Evolutionary conservation across 2,329 filamentous ascomycete genomes (phyloP).

Genomic region (Xylogone sp.): DNA sequence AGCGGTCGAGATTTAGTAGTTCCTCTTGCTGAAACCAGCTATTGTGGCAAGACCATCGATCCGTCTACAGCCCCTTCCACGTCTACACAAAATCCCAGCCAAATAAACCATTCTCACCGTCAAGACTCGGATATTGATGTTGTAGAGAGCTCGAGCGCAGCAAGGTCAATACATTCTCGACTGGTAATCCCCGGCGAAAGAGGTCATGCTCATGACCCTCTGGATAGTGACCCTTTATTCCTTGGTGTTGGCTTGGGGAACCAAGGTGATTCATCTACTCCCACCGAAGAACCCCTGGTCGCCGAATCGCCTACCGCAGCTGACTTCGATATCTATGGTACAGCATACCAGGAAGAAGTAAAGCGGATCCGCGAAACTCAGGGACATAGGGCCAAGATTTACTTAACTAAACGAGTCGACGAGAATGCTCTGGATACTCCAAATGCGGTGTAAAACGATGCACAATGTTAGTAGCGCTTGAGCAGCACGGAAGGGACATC

Average conservation of each 20-base stretch:
- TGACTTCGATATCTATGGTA: slow-evolving; percentile 85
- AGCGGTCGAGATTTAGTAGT: too few relatives aligned
- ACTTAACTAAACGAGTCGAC: slow-evolving; percentile 49
- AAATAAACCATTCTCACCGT: too few relatives aligned
- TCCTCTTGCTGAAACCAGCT: too few relatives aligned
- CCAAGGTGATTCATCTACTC: slow-evolving; percentile 35
- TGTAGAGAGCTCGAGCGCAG: neutral
- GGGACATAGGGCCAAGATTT: slow-evolving; percentile 51
- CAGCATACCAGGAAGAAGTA: slow-evolving; percentile 80
- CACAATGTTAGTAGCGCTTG: too few relatives aligned
- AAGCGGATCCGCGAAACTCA: slow-evolving; percentile 59
- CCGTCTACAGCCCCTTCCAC: too few relatives aligned
- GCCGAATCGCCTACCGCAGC: slow-evolving; percentile 82
- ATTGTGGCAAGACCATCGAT: too few relatives aligned
- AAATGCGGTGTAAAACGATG: slow-evolving; percentile 3
- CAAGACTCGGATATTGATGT: too few relatives aligned
- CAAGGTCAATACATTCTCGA: slow-evolving; percentile 16
- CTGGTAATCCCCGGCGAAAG: slow-evolving; percentile 43
- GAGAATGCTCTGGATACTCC: slow-evolving; percentile 25
- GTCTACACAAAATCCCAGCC: too few relatives aligned
- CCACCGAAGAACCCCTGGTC: slow-evolving; percentile 44
- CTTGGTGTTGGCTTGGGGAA: slow-evolving; percentile 73
- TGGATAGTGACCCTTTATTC: slow-evolving; percentile 60
- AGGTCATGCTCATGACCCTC: slow-evolving; percentile 60
- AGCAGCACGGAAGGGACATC: too few relatives aligned